Evolutionary conservation across 768 basidiomycete species (phyloP), one percentile per base, ranked within the genome.

Genomic region (Naematelia encephala): DNA sequence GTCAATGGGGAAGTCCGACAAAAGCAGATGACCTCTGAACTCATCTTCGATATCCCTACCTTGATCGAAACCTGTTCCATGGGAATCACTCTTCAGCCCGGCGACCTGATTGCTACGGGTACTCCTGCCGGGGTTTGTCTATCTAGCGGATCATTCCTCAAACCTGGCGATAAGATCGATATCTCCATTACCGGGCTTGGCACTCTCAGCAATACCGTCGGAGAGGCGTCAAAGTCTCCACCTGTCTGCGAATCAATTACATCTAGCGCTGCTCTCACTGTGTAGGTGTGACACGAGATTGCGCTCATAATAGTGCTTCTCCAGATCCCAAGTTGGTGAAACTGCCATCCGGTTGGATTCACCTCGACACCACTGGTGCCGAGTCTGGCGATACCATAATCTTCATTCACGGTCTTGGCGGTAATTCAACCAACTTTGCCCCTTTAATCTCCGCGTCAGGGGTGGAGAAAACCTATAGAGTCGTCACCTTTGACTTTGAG

Each of bases 21-120:
- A 57, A 59, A 55, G 12, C 61, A 62, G 27, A 67, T 54, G 39
- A 68, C 67, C 23, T 59, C 54, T 13, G 66, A 72, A 30, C 60
- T 74, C 30, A 70, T 74, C 29, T 74, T 74, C 34, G 71, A 74
- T 43, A 65, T 74, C 50, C 73, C 73, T 4, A 72, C 71, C 14
- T 50, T 74, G 30, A 63, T 74, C 49, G 66, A 68, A 44, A 69
- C 71, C 26, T 51, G 52, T 30, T 68, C 66, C 23, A 57, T 60
- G 53, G 73, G 73, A 12, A 73, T 67, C 46, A 72, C 73, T 1
- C 51, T 69, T 3, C 64, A 67, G 56, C 61, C 68, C 16, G 65
- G 72, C 1, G 73, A 74, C 57, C 57, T 74, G 4, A 70, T 74
- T 29, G 71, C 73, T 3, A 74, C 73, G 1, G 73, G 73, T 2